Evolutionary conservation across 23 red algal species (phyloP).

Genomic region (Gracilaria domingensis): DNA sequence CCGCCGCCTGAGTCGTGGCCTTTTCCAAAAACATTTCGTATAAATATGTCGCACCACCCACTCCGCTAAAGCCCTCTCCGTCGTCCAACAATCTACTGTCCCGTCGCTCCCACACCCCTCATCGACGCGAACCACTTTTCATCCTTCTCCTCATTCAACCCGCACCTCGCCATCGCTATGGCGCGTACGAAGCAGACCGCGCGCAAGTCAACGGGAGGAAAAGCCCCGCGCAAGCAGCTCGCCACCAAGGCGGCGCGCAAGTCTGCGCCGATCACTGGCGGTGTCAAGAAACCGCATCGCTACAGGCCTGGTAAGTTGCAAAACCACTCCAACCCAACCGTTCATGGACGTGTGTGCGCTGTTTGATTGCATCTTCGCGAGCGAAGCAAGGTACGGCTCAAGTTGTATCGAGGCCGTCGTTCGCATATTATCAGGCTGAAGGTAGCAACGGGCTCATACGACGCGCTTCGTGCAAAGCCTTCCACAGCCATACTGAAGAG

Average conservation of each 20-base stretch:
- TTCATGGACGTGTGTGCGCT: background rate
- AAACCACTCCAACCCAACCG: background rate
- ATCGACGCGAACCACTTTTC: background rate
- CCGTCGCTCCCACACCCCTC: background rate
- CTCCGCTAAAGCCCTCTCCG: background rate
- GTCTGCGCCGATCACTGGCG: conserved; percentile 93
- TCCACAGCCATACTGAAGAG: background rate
- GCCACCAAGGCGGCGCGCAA: conserved; percentile 99
- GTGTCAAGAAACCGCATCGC: conserved; percentile 99
- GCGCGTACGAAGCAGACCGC: conserved; percentile 99
- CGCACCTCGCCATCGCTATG: conserved; percentile 55
- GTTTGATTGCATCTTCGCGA: background rate
- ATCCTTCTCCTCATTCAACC: background rate
- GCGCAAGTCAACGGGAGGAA: conserved; percentile 99
- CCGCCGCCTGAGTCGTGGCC: background rate
- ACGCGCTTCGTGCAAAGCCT: background rate
- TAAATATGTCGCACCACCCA: conserved; percentile 7
- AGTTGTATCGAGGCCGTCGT: too few species aligned
- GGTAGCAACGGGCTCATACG: too few species aligned
- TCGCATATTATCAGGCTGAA: too few species aligned
- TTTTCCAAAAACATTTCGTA: conserved; percentile 22
- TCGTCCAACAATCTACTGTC: background rate
- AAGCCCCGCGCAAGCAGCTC: conserved; percentile 99
- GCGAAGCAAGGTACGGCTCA: background rate
- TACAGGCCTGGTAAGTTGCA: conserved; percentile 91